phyloP scores from a whole-genome alignment of 2,329 filamentous ascomycete genomes.

The Setomelanomma holmii region DNA sequence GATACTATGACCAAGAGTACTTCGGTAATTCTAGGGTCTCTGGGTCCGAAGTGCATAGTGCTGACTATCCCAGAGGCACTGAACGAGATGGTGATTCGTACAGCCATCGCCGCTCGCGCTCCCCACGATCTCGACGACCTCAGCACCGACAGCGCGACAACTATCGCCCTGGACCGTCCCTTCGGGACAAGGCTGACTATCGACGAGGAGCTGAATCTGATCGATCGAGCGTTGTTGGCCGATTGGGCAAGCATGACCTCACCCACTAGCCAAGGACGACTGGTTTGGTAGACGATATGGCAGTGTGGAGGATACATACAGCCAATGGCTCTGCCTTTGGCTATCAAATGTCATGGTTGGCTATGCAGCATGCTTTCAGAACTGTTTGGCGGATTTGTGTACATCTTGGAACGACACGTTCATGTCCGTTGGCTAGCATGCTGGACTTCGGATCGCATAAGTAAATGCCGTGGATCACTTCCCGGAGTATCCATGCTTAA shows the following conservation, averaged over 20 bases:
- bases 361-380: too few relatives aligned
- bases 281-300: background rate
- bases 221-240: background rate
- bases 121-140: background rate
- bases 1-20: background rate
- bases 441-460: too few relatives aligned
- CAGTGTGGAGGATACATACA: background rate
- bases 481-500: too few relatives aligned
- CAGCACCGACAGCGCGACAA: background rate
- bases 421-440: too few relatives aligned
- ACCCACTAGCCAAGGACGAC: background rate
- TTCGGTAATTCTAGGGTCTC: background rate
- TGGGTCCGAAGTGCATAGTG: background rate
- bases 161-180: background rate
- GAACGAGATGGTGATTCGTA: background rate
- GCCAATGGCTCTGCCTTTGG: too few relatives aligned
- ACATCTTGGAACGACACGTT: too few relatives aligned
- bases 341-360: too few relatives aligned
- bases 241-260: background rate
- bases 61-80: background rate
- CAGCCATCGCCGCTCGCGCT: background rate
- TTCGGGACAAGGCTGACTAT: too few relatives aligned
- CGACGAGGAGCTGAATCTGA: background rate
- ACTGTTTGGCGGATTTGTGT: too few relatives aligned
- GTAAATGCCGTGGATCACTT: too few relatives aligned